These are phyloP conservation scores for Pluteus cervinus DNA, from an alignment of 768 basidiomycete species.

Conservation along the genomic window DNA sequence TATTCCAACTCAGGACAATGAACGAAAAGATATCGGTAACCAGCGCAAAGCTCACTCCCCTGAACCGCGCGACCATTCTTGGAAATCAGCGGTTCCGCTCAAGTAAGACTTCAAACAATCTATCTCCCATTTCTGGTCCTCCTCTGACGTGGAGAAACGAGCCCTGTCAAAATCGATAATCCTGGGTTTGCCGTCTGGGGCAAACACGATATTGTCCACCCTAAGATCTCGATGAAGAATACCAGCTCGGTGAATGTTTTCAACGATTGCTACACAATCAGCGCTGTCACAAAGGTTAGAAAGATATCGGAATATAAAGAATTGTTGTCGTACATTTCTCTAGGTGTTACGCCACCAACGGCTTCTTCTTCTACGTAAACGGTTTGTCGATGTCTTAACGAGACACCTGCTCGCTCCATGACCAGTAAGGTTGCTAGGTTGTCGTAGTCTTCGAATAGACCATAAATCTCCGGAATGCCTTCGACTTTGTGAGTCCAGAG, in stretches of 20 bases:
- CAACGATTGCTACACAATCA: constrained; percentile 9
- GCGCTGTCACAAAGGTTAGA: constrained; percentile 8
- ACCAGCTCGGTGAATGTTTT: constrained; percentile 17
- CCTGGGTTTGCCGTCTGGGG: constrained; percentile 10
- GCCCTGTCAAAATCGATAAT: constrained; percentile 22
- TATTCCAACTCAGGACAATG: no score
- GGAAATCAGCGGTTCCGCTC: no score
- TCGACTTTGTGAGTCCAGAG: constrained; percentile 6
- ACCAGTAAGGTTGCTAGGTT: constrained; percentile 9
- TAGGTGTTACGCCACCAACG: no score
- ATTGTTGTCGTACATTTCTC: no score
- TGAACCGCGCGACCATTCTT: no score
- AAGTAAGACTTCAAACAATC: no score
- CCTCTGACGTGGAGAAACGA: no score
- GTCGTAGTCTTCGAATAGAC: constrained; percentile 12
- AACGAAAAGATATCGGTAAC: no score
- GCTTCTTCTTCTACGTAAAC: no score
- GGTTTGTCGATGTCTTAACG: no score
- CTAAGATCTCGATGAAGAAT: constrained; percentile 20
- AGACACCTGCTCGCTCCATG: constrained; percentile 11
- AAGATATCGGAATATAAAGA: neutral
- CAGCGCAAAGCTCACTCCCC: no score
- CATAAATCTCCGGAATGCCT: constrained; percentile 9
- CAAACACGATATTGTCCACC: constrained; percentile 14
- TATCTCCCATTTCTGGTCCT: no score